These are phyloP conservation scores for Immersiporthe knoxdaviesiana DNA, from an alignment of 2,329 filamentous ascomycete genomes.

Conservation along the genomic window DNA sequence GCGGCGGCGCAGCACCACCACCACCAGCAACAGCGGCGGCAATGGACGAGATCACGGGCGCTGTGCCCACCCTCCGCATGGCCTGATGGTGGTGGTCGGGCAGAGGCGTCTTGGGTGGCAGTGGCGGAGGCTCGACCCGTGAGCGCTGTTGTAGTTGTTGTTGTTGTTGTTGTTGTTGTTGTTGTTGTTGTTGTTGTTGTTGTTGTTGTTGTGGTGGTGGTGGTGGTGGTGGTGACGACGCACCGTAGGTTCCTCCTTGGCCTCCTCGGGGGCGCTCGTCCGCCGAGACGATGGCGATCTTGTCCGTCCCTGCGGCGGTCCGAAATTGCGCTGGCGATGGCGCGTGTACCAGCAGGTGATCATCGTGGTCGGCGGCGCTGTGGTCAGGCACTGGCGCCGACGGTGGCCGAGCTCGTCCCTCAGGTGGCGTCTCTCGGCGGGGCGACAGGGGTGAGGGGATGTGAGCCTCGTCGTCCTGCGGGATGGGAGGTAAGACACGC, in stretches of 20 bases:
- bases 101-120: slow-evolving; percentile 78
- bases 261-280: slow-evolving; percentile 60
- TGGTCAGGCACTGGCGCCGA: slow-evolving; percentile 32
- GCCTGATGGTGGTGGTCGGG: slow-evolving; percentile 55
- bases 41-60: slow-evolving; percentile 18
- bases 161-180: too few relatives aligned
- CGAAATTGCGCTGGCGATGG: slow-evolving; percentile 64
- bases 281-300: slow-evolving; percentile 65
- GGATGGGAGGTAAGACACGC: slow-evolving; percentile 41
- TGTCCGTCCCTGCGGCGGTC: slow-evolving; percentile 64
- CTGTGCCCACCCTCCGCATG: slow-evolving; percentile 33
- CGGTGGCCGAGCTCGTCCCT: slow-evolving; percentile 24
- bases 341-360: slow-evolving; percentile 59
- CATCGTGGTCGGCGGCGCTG: slow-evolving; percentile 42
- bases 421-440: slow-evolving; percentile 35
- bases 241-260: slow-evolving; percentile 36
- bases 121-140: slow-evolving; percentile 66
- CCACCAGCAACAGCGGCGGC: slow-evolving; percentile 18
- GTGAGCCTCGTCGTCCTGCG: slow-evolving; percentile 37
- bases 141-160: slow-evolving; percentile 37
- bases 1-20: slow-evolving; percentile 48
- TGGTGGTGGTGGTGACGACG: too few relatives aligned
- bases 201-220: too few relatives aligned
- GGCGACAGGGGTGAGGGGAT: slow-evolving; percentile 36
- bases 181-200: too few relatives aligned